These are phyloP conservation scores for Bertia moriformis DNA, from an alignment of 2,329 filamentous ascomycete genomes.

Conservation along the genomic window DNA sequence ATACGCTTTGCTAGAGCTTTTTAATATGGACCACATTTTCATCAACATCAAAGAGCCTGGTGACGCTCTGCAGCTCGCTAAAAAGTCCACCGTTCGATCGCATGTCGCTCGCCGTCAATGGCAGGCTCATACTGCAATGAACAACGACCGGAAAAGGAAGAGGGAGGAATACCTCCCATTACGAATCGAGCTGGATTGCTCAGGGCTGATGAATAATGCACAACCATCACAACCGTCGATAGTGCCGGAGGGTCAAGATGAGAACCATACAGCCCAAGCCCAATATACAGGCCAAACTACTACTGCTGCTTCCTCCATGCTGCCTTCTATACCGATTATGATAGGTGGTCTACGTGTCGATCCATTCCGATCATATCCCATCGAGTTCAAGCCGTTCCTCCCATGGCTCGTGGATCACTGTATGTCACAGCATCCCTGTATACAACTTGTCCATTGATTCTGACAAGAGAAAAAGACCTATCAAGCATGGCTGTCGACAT, in stretches of 20 bases:
- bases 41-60: background rate
- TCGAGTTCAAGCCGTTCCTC: conserved; percentile 17
- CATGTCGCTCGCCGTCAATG: background rate
- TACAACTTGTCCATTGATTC: background rate
- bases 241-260: too few species aligned
- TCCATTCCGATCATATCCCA: conserved; percentile 18
- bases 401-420: conserved; percentile 16
- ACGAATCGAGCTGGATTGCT: too few species aligned
- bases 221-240: too few species aligned
- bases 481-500: conserved; percentile 22
- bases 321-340: conserved; percentile 5
- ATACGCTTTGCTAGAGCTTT: too few species aligned
- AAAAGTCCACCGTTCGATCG: background rate
- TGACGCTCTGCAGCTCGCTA: background rate
- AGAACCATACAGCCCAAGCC: too few species aligned
- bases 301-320: too few species aligned
- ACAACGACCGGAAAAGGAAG: too few species aligned
- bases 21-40: background rate
- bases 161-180: too few species aligned
- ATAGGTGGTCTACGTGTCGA: conserved; percentile 12
- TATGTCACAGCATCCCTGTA: conserved; percentile 7
- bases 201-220: too few species aligned
- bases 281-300: too few species aligned
- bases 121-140: too few species aligned
- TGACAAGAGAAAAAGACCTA: conserved; percentile 12